Evolutionary conservation across 176 grass and related monocot genomes (phyloP).

Genomic region (Triticum aestivum): IWGSC_CS_RefSeq_v2.1 NC_057798.1:561567375-561567874

Average conservation of each 20-base stretch:
- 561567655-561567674: slow-evolving; percentile 83
- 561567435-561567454: slow-evolving; percentile 18
- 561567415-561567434: neutral
- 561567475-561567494: slow-evolving; percentile 95
- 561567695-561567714: slow-evolving; percentile 80
- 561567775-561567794: slow-evolving; percentile 67
- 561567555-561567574: slow-evolving; percentile 67
- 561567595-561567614: slow-evolving; percentile 73
- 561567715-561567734: slow-evolving; percentile 96
- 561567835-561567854: slow-evolving; percentile 75
- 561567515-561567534: slow-evolving; percentile 99
- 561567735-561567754: slow-evolving; percentile 96
- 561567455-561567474: slow-evolving; percentile 69
- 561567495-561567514: slow-evolving; percentile 72
- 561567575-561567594: slow-evolving; percentile 89
- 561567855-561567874: slow-evolving; percentile 85
- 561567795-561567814: slow-evolving; percentile 67
- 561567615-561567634: slow-evolving; percentile 96
- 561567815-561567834: slow-evolving; percentile 52
- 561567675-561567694: slow-evolving; percentile 96
- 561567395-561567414: neutral
- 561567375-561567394: neutral
- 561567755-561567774: slow-evolving; percentile 85
- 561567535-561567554: slow-evolving; percentile 78
- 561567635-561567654: slow-evolving; percentile 98